Conservation (phyloP, 139 green algal species). For the Gonium pectorale region DNA sequence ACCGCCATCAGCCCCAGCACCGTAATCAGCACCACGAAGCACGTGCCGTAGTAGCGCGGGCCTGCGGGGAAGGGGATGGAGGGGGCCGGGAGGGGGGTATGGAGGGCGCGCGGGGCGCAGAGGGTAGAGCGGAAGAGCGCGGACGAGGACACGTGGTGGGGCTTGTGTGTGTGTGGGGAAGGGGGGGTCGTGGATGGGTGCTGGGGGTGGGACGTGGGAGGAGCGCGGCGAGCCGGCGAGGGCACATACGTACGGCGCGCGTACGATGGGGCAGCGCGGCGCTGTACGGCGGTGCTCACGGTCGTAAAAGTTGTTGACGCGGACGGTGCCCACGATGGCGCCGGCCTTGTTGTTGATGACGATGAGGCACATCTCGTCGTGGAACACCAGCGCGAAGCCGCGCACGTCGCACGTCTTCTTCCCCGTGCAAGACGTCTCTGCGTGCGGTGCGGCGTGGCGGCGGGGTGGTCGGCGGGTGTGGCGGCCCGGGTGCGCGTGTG, state of each 20-base stretch:
- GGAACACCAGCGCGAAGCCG: constrained; percentile 33
- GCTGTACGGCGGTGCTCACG: background rate
- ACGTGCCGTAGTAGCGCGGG: constrained; percentile 4
- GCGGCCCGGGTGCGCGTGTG: no score
- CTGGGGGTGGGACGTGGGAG: background rate
- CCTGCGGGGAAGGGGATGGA: background rate
- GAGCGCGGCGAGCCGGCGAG: background rate
- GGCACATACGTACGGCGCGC: background rate
- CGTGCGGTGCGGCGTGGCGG: no score
- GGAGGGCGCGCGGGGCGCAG: no score
- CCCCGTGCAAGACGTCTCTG: constrained; percentile 15
- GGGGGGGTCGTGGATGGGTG: background rate
- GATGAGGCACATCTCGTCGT: constrained; percentile 8
- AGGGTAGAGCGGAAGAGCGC: no score
- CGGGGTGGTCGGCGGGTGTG: no score
- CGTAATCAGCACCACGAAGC: background rate
- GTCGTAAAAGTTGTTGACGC: constrained; percentile 18
- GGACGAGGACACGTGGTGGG: background rate
- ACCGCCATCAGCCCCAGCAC: background rate
- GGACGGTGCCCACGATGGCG: constrained; percentile 9
- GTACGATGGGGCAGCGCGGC: no score
- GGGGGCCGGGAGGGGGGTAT: background rate
- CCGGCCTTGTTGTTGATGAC: constrained; percentile 33
- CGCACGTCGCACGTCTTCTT: constrained; percentile 2
- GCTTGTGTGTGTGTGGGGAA: background rate